Conservation (phyloP, 2,329 filamentous ascomycete species). For the Penicillium sp. region DNA sequence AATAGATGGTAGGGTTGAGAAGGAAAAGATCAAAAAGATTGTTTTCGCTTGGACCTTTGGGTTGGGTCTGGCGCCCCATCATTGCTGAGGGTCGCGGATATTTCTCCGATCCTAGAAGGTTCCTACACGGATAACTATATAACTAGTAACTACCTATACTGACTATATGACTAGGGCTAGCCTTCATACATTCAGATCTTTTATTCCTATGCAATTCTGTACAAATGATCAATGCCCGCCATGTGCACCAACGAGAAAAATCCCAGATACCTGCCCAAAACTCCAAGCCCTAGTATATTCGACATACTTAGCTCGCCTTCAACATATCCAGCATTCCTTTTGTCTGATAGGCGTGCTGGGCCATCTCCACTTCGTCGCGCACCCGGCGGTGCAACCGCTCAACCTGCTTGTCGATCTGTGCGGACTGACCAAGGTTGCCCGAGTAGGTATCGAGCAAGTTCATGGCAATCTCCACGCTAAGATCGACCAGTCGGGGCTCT, state of each 20-base stretch:
- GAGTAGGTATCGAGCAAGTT: constrained; percentile 83
- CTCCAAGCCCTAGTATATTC: constrained; percentile 15
- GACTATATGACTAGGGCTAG: too few relatives aligned
- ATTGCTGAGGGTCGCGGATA: background rate
- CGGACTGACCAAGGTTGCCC: constrained; percentile 68
- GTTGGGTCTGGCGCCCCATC: background rate
- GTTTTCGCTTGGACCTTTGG: background rate
- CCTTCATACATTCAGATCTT: constrained; percentile 9
- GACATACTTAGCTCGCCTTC: constrained; percentile 30
- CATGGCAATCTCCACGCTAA: constrained; percentile 79
- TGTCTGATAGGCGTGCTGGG: constrained; percentile 75
- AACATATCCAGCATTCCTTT: constrained; percentile 83
- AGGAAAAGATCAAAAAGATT: too few relatives aligned
- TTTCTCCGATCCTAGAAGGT: background rate
- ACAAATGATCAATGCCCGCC: constrained; percentile 24
- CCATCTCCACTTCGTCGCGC: constrained; percentile 70
- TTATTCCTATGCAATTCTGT: constrained; percentile 26
- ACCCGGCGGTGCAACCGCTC: constrained; percentile 66
- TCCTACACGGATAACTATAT: too few relatives aligned
- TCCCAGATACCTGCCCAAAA: constrained; percentile 18
- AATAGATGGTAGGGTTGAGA: too few relatives aligned
- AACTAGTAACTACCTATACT: too few relatives aligned
- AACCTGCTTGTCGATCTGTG: constrained; percentile 67
- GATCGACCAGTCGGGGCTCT: constrained; percentile 72
- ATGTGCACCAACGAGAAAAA: constrained; percentile 22